These are phyloP conservation scores for Fusarium sp. DNA, from an alignment of 2,329 filamentous ascomycete genomes.

Conservation along the genomic window DNA sequence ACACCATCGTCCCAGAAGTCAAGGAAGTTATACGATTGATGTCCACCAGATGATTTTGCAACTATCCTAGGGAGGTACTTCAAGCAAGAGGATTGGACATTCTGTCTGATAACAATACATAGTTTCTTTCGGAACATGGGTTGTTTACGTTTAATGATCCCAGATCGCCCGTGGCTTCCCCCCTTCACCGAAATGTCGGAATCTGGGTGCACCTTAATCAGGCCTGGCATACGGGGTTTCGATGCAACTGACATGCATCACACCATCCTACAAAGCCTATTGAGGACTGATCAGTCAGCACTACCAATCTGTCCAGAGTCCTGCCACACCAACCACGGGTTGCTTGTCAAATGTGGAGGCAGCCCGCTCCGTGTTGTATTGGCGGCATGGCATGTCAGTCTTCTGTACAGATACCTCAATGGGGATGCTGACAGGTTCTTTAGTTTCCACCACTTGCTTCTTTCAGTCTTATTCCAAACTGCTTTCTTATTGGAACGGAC, in stretches of 20 bases:
- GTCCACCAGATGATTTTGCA: neutral
- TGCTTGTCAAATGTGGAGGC: conserved; percentile 32
- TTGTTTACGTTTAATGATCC: conserved; percentile 12
- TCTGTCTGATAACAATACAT: neutral
- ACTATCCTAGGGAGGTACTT: neutral
- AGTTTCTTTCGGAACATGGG: conserved; percentile 5
- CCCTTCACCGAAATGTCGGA: conserved; percentile 37
- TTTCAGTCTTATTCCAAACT: conserved; percentile 17
- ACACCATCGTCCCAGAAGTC: neutral
- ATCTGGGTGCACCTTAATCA: conserved; percentile 30
- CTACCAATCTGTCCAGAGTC: neutral
- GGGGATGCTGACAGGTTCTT: conserved; percentile 28
- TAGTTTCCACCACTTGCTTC: conserved; percentile 29
- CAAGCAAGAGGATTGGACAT: neutral
- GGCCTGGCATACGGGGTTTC: conserved; percentile 25
- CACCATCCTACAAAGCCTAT: conserved; percentile 20
- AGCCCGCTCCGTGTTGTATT: conserved; percentile 33
- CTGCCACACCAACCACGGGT: conserved; percentile 10
- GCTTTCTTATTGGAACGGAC: conserved; percentile 19
- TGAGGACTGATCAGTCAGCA: conserved; percentile 14
- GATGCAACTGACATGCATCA: conserved; percentile 25
- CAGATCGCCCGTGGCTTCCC: conserved; percentile 34
- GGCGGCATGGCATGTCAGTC: conserved; percentile 14
- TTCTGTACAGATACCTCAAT: conserved; percentile 25
- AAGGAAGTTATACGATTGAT: neutral